A percentile compares a stretch with the other conserved stretches of the same genome.
Evolutionary conservation across 805 yeast genomes (phyloP).

Genomic region (Suhomyces pyralidae): DNA sequence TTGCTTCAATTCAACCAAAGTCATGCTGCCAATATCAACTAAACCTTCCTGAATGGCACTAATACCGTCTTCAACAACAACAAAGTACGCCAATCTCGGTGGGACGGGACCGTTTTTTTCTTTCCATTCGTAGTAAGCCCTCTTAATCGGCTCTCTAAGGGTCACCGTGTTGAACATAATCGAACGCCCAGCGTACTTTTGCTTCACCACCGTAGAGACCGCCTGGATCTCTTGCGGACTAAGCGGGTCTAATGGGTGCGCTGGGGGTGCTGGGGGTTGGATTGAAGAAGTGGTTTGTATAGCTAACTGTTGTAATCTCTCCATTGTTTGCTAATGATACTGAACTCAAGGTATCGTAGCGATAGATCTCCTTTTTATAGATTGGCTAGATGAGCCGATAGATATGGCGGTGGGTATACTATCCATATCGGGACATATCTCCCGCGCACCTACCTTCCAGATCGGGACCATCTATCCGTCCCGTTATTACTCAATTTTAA

Average conservation of each 20-base stretch:
- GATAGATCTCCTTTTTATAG: neutral
- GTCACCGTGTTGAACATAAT: constrained; percentile 68
- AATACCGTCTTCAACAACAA: constrained; percentile 55
- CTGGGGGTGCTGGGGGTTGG: constrained; percentile 53
- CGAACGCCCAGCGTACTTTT: constrained; percentile 41
- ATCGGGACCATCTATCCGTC: neutral
- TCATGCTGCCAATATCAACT: constrained; percentile 52
- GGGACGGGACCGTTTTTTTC: constrained; percentile 60
- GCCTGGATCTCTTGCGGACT: constrained; percentile 59
- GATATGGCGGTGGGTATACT: neutral
- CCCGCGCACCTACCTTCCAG: constrained; percentile 3
- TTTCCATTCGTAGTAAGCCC: constrained; percentile 61
- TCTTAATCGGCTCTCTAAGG: constrained; percentile 67
- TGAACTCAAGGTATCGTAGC: neutral
- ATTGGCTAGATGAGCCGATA: neutral
- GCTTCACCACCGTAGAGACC: constrained; percentile 51
- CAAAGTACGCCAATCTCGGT: constrained; percentile 65
- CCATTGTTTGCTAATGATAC: constrained; percentile 39
- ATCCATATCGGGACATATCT: neutral
- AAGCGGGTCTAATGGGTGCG: constrained; percentile 72
- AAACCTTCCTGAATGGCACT: constrained; percentile 70
- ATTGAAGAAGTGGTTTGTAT: constrained; percentile 56
- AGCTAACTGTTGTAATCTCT: constrained; percentile 64
- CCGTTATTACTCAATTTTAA: neutral
- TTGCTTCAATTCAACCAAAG: constrained; percentile 46